Conservation (phyloP, 1,284 basidiomycete genomes). For the Trichosporon asahii region DNA sequence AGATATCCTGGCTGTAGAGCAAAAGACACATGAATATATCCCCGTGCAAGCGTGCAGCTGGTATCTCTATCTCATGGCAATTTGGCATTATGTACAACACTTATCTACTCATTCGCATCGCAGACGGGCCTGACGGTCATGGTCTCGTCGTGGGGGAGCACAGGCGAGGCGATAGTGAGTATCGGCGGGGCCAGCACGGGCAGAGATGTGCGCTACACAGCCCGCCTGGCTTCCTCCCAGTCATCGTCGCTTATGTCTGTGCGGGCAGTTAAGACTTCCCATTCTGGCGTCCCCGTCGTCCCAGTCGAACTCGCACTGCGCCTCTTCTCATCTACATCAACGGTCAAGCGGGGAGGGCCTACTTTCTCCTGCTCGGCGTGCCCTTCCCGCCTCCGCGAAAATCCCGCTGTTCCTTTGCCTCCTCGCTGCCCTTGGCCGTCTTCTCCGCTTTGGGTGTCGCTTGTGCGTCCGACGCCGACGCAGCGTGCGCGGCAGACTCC, state of each 20-base stretch:
- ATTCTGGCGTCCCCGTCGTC: constrained; percentile 8
- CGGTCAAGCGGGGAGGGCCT: neutral
- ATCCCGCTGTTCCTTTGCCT: constrained; percentile 24
- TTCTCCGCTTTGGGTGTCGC: neutral
- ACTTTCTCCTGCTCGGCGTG: constrained; percentile 10
- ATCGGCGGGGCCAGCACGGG: neutral
- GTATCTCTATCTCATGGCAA: too few species aligned
- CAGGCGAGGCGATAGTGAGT: too few species aligned
- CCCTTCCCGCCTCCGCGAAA: constrained; percentile 41
- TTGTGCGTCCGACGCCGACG: neutral
- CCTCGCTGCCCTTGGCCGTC: neutral
- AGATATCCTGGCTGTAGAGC: neutral
- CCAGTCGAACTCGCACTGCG: neutral
- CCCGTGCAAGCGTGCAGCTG: too few species aligned
- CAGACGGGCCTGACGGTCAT: too few species aligned
- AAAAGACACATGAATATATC: too few species aligned
- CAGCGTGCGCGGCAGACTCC: constrained; percentile 26
- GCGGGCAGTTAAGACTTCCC: constrained; percentile 20
- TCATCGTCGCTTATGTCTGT: constrained; percentile 21
- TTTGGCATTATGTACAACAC: neutral
- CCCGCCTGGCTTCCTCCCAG: constrained; percentile 23
- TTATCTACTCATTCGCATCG: too few species aligned
- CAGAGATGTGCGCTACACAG: neutral
- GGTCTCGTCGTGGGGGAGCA: too few species aligned
- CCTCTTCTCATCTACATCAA: neutral